phyloP scores from a whole-genome alignment of 371 early-diverging fungal genomes.

The Neoconidiobolus thromboides region DNA sequence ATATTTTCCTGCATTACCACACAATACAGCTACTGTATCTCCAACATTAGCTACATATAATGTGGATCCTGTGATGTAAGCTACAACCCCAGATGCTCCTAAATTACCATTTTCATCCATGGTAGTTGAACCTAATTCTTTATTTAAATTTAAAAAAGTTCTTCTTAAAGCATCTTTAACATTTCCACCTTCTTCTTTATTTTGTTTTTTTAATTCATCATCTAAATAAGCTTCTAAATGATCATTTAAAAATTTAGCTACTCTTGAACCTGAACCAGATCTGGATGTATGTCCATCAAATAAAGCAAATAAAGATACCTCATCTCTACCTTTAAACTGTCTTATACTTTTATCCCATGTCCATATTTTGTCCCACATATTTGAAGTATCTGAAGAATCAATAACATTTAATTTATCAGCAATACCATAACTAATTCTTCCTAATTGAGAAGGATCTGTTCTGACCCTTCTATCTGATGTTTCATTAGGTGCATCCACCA shows the following conservation, averaged over 20 bases:
- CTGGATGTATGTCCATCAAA: conserved; percentile 49
- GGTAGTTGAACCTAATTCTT: conserved; percentile 33
- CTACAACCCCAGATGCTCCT: conserved; percentile 57
- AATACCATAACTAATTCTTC: conserved; percentile 67
- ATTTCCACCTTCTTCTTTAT: background rate
- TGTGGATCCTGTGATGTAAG: conserved; percentile 56
- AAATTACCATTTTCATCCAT: conserved; percentile 25
- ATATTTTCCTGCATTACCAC: conserved; percentile 50
- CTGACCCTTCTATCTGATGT: conserved; percentile 61
- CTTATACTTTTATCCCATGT: conserved; percentile 71
- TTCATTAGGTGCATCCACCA: conserved; percentile 68
- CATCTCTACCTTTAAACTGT: conserved; percentile 55
- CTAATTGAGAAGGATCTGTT: conserved; percentile 59
- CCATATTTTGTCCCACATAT: conserved; percentile 17
- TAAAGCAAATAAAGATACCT: conserved; percentile 72
- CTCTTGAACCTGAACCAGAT: conserved; percentile 28
- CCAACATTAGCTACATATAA: conserved; percentile 83
- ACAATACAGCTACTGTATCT: conserved; percentile 67
- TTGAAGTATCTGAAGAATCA: conserved; percentile 14
- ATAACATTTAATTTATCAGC: conserved; percentile 58
- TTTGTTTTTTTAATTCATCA: conserved; percentile 41
- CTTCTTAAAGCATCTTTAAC: conserved; percentile 43
- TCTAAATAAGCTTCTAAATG: conserved; percentile 40
- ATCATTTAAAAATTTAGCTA: conserved; percentile 54
- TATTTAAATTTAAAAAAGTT: conserved; percentile 56